Percentiles rank a stretch among this genome's conserved stretches.
These are phyloP conservation scores for Penicillium longicatenatum DNA, from an alignment of 495 filamentous ascomycete genomes.

Conservation along the genomic window DNA sequence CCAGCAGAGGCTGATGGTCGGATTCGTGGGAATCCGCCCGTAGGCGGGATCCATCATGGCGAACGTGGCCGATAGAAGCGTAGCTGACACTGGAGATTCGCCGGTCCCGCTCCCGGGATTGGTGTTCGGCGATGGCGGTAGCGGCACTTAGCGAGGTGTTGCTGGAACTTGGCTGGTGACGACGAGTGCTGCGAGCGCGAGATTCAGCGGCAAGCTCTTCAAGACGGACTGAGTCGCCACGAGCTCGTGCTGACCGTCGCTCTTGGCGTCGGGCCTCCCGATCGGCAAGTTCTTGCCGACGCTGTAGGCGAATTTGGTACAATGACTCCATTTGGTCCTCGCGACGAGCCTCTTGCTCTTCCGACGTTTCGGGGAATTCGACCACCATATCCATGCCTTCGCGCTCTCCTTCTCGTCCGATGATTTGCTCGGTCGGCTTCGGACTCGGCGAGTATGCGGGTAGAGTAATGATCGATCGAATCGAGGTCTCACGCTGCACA, in stretches of 20 bases:
- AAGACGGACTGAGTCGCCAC: conserved; percentile 66
- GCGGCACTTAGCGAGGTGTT: conserved; percentile 30
- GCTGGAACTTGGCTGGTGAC: conserved; percentile 33
- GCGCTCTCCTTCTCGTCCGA: conserved; percentile 88
- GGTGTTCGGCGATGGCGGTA: conserved; percentile 61
- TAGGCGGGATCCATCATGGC: conserved; percentile 85
- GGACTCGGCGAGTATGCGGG: conserved; percentile 75
- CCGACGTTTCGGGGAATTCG: conserved; percentile 73
- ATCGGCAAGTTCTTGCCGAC: conserved; percentile 73
- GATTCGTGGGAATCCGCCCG: conserved; percentile 79
- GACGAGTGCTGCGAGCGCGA: conserved; percentile 27
- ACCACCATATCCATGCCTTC: conserved; percentile 90
- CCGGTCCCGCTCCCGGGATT: conserved; percentile 66
- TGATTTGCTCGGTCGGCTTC: conserved; percentile 75
- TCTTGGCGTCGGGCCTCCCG: conserved; percentile 70
- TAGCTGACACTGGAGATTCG: conserved; percentile 85
- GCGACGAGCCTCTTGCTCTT: conserved; percentile 77
- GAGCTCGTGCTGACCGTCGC: conserved; percentile 66
- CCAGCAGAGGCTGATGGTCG: conserved; percentile 72
- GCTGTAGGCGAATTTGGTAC: conserved; percentile 83
- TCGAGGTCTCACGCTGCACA: conserved; percentile 80
- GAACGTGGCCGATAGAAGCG: conserved; percentile 78
- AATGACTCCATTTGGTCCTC: conserved; percentile 91
- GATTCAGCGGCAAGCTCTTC: conserved; percentile 55
- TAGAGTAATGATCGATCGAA: conserved; percentile 90